These are phyloP conservation scores for Viridothelium virens DNA, from an alignment of 495 filamentous ascomycete species.

Conservation along the genomic window DNA sequence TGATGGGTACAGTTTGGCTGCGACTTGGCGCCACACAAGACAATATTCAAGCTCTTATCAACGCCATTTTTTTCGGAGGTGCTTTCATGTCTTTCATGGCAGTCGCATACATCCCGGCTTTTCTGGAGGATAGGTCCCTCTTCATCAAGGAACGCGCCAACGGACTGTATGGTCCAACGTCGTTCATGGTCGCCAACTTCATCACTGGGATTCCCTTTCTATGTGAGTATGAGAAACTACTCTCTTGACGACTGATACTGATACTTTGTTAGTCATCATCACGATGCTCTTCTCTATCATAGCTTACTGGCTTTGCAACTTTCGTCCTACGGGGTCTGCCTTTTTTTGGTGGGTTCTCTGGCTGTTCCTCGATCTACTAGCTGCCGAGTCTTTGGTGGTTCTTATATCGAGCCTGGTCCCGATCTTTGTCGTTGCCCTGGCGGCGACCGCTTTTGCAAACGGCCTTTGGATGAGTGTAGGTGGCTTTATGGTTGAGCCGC, in stretches of 20 bases:
- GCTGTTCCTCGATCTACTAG: conserved; percentile 77
- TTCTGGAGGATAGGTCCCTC: conserved; percentile 65
- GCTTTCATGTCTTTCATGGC: conserved; percentile 94
- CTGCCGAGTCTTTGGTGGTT: conserved; percentile 73
- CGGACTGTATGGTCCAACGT: conserved; percentile 64
- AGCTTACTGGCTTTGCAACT: conserved; percentile 72
- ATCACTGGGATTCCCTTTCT: conserved; percentile 72
- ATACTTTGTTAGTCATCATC: conserved; percentile 48
- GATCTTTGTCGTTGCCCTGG: conserved; percentile 68
- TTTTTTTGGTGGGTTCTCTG: conserved; percentile 80
- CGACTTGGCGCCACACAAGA: conserved; percentile 55
- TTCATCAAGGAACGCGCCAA: conserved; percentile 75
- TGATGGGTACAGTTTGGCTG: conserved; percentile 85
- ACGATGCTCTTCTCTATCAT: conserved; percentile 64
- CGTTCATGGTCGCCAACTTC: conserved; percentile 71
- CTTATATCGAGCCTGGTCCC: conserved; percentile 64
- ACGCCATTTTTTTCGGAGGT: conserved; percentile 73
- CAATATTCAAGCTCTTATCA: conserved; percentile 69
- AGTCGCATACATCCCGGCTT: conserved; percentile 71
- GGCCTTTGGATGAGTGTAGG: conserved; percentile 80
- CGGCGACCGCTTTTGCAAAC: conserved; percentile 71
- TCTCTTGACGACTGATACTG: conserved; percentile 9
- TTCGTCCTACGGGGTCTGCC: conserved; percentile 53
- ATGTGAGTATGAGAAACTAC: conserved; percentile 32
- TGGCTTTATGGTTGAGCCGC: conserved; percentile 68